Base-by-base conservation (phyloP, 345 rosid genomes). In the Pistacia integerrima region DNA sequence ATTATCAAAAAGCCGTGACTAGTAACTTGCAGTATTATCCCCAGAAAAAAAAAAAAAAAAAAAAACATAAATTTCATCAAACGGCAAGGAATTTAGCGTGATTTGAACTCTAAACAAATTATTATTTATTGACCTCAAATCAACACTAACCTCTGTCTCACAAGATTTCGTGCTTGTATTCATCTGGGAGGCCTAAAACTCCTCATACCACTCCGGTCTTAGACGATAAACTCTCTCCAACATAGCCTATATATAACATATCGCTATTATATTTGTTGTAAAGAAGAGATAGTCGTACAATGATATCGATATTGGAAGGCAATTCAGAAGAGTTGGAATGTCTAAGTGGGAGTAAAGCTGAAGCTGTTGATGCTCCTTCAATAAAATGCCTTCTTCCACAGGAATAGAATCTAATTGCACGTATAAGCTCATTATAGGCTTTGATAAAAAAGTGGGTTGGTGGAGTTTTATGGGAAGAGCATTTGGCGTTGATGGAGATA, bases 171-270 rank as follows among this genome's bases (percentile, higher is more conserved):
- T 88, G 59, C 14, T 61, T 63, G 85, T 77, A 61, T 84, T 80
- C 80, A 88, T 64, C 16, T 33, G 67, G 64, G 82, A 83, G 48
- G 97, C 98, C 36, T 82, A 90, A 33, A 90, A 55, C 75, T 93
- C 97, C 64, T 91, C 97, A 18, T 86, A 91, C 97, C 97, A 94
- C 71, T 83, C 92, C 4, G 94, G 92, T 79, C 92, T 87, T 67
- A 87, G 89, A 63, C 97, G 90, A 71, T 83, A 94, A 70, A 91
- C 48, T 64, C 73, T 88, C 48, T 78, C 82, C 87, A 91, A 64
- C 30, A 36, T 74, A 1, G 78, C 87, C 98, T 94, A 67, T 11
- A 46, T 28, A 22, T 17, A 3, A 5, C 0, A 64, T 30, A 46
- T 14, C 59, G 10, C 35, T 25, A 25, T 25, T 25, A 25, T 25